These are phyloP conservation scores for Termitomyces heimii DNA, from an alignment of 768 basidiomycete species.

Conservation along the genomic window DNA sequence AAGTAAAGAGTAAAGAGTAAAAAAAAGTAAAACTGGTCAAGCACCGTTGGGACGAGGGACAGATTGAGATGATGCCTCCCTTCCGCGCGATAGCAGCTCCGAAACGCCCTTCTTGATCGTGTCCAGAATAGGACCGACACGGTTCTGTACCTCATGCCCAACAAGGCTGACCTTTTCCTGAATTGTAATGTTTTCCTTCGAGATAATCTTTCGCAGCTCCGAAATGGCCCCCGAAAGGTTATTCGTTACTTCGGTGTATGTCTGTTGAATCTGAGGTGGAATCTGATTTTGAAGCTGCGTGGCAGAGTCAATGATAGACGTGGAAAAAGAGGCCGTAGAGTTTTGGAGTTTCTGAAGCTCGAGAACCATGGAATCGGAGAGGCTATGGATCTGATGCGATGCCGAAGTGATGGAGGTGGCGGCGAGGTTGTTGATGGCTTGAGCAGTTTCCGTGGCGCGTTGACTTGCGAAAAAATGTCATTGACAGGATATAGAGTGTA, in stretches of 20 bases:
- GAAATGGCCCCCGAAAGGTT: slow-evolving; percentile 39
- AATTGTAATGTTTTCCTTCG: slow-evolving; percentile 46
- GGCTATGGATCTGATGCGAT: slow-evolving; percentile 48
- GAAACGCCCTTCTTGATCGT: slow-evolving; percentile 35
- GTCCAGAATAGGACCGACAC: slow-evolving; percentile 58
- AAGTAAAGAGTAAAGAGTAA: background rate
- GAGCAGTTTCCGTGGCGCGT: slow-evolving; percentile 63
- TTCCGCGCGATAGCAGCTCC: slow-evolving; percentile 28
- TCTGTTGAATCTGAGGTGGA: slow-evolving; percentile 54
- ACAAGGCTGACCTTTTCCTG: slow-evolving; percentile 59
- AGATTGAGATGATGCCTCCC: slow-evolving; percentile 6
- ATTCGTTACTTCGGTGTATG: slow-evolving; percentile 45
- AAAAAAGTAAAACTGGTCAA: background rate
- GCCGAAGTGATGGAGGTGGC: slow-evolving; percentile 50
- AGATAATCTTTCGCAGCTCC: slow-evolving; percentile 50
- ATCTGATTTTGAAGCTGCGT: slow-evolving; percentile 38
- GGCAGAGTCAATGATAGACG: slow-evolving; percentile 34
- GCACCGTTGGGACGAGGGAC: slow-evolving; percentile 1
- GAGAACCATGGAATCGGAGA: slow-evolving; percentile 60
- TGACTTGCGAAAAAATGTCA: slow-evolving; percentile 34
- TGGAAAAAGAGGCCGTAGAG: slow-evolving; percentile 45
- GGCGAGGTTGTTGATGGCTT: slow-evolving; percentile 54
- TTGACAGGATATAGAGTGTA: background rate
- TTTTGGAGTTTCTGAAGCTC: slow-evolving; percentile 65
- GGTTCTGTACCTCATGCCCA: slow-evolving; percentile 50